Base-by-base conservation (phyloP, 768 basidiomycete species). In the Lactarius akahatsu region DNA sequence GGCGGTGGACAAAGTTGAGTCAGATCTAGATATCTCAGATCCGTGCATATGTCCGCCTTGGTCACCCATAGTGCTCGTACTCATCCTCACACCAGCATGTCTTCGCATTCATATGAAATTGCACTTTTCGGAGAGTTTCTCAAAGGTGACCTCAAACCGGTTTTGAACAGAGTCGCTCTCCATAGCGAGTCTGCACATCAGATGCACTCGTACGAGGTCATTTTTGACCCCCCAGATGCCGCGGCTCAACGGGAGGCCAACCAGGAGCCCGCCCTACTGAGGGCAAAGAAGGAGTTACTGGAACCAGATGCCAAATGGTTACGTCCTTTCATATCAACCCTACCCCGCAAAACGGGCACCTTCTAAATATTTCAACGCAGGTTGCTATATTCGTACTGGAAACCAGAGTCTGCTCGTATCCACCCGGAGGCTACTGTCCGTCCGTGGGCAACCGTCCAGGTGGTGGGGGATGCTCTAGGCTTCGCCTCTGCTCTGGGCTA, bases 371-470 rank as follows among this genome's bases (percentile, higher is more conserved):
- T n/a, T 23, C 40, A 20, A 65, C 23, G 43, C 69, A 92, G 90
- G 91, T 79, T 86, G 10, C 75, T 94, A 18, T 91, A 87, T 74
- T 90, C 91, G 28, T 91, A 89, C 74, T 78, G 92, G 63, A 92
- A 91, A 74, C 91, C 92, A 59, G 92, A 94, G 74, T 88, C 89
- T n/a, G 86, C 86, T 13, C 85, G 91, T 55, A 87, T 88, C 18
- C 89, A 93, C 71, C 91, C 92, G 11, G 91, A 93, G 73, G 91
- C 91, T 1, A 94, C 92, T 3, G 92, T 94, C 57, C 83, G 92
- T 58, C 90, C 92, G 11, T 93, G 92, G 88, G 87, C 90, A 16
- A 88, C 85, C 38, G 89, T 87, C 67, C 85, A 91, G 72, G 88
- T 94, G 26, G 80, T 85, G 30, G 92, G 92, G 1, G 90, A 94